Evolutionary conservation across 2,329 filamentous ascomycete genomes (phyloP).

Genomic region (Trichoderma oligosporum): DNA sequence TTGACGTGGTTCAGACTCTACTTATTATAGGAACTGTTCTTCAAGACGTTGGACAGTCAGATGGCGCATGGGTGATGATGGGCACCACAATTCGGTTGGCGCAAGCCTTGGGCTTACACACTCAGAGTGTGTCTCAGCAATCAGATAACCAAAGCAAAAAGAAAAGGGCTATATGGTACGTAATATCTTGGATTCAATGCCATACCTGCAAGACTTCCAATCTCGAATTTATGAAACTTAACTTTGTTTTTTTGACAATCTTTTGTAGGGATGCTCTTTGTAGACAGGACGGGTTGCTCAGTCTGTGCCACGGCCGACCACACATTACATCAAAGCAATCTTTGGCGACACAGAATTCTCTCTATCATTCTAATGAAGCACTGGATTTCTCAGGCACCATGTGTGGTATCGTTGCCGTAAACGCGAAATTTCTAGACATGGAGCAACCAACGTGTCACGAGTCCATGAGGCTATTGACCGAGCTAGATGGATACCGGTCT

Average conservation of each 20-base stretch:
- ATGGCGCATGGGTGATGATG: slow-evolving; percentile 13
- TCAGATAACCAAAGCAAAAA: neutral
- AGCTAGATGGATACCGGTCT: slow-evolving; percentile 9
- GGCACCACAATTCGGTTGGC: slow-evolving; percentile 11
- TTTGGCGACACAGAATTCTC: neutral
- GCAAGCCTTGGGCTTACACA: slow-evolving; percentile 14
- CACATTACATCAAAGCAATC: slow-evolving; percentile 1
- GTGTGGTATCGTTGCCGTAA: neutral
- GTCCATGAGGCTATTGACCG: neutral
- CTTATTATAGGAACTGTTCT: slow-evolving; percentile 15
- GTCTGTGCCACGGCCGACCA: slow-evolving; percentile 13
- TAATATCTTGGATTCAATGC: neutral
- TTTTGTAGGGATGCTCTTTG: neutral
- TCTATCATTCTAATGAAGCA: neutral
- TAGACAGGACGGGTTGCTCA: slow-evolving; percentile 13
- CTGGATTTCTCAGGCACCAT: neutral
- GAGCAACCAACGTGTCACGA: neutral
- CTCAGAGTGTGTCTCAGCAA: neutral
- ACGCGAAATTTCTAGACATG: neutral
- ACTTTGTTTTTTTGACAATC: neutral
- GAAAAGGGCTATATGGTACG: neutral
- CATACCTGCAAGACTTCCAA: no score
- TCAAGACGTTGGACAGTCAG: slow-evolving; percentile 16
- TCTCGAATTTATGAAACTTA: neutral
- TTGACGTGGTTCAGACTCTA: slow-evolving; percentile 1